phyloP scores from a whole-genome alignment of 2,329 filamentous ascomycete species.

The Aspergillus sp. region DNA sequence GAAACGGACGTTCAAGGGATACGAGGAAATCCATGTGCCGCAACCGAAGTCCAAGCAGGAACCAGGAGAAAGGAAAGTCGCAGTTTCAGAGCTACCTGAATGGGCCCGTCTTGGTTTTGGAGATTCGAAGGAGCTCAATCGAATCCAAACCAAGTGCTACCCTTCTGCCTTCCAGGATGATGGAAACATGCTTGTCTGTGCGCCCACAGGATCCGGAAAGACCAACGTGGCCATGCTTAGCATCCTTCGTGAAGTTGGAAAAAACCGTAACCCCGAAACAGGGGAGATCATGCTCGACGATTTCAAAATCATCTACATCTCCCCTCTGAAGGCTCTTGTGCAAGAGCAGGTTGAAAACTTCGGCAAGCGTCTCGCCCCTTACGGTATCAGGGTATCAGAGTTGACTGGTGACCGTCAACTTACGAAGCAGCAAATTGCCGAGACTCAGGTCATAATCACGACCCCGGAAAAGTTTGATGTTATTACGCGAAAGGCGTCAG shows the following conservation, averaged over 20 bases:
- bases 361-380: slow-evolving; percentile 83
- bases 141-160: slow-evolving; percentile 92
- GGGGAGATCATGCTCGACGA: slow-evolving; percentile 94
- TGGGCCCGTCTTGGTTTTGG: slow-evolving; percentile 90
- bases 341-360: slow-evolving; percentile 99
- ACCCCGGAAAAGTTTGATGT: slow-evolving; percentile 99
- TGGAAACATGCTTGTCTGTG: slow-evolving; percentile 96
- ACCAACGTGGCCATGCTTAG: slow-evolving; percentile 98
- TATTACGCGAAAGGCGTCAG: slow-evolving; percentile 95
- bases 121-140: slow-evolving; percentile 82
- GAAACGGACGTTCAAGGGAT: slow-evolving; percentile 94
- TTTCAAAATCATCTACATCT: slow-evolving; percentile 99
- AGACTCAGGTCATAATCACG: slow-evolving; percentile 97
- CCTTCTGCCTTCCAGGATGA: slow-evolving; percentile 89
- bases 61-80: slow-evolving; percentile 75
- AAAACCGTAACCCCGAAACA: slow-evolving; percentile 82
- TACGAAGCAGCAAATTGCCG: slow-evolving; percentile 96
- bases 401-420: slow-evolving; percentile 96
- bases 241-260: slow-evolving; percentile 94
- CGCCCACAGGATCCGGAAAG: slow-evolving; percentile 95
- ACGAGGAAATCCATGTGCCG: slow-evolving; percentile 97
- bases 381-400: slow-evolving; percentile 91
- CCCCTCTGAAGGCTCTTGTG: slow-evolving; percentile 90
- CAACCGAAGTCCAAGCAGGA: slow-evolving; percentile 85
- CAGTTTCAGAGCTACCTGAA: slow-evolving; percentile 83